Conservation (phyloP, 352 stramenopile species). For the Elongisporangium senticosum region DNA sequence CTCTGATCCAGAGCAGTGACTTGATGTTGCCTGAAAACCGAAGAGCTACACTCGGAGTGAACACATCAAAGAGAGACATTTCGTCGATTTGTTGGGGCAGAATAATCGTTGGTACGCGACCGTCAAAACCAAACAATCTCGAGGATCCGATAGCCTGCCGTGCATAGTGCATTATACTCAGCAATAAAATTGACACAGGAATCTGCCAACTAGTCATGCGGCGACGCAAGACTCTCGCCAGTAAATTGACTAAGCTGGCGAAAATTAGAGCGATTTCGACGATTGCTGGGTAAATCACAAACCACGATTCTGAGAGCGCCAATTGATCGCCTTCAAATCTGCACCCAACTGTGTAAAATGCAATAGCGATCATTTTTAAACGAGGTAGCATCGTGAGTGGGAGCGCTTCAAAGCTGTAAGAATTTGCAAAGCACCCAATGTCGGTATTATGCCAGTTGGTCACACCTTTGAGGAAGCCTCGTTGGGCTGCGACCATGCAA, state of each 20-base stretch:
- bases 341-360: background rate
- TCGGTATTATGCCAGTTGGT: slow-evolving; percentile 1
- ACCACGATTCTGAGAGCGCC: slow-evolving; percentile 1
- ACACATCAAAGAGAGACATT: slow-evolving; percentile 10
- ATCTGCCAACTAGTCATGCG: slow-evolving; percentile 14
- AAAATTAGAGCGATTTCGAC: slow-evolving; percentile 15
- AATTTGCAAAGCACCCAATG: background rate
- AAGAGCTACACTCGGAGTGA: slow-evolving; percentile 9
- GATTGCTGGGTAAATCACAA: slow-evolving; percentile 16
- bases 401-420: background rate
- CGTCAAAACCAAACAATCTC: slow-evolving; percentile 13
- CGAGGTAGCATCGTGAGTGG: background rate
- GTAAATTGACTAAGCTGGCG: slow-evolving; percentile 14
- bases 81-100: slow-evolving; percentile 3
- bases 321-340: slow-evolving; percentile 3
- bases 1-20: slow-evolving; percentile 15
- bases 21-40: slow-evolving; percentile 14
- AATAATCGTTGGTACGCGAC: slow-evolving; percentile 9
- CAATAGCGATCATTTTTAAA: background rate
- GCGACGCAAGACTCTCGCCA: slow-evolving; percentile 9
- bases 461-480: background rate
- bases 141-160: slow-evolving; percentile 4
- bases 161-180: slow-evolving; percentile 15
- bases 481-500: background rate
- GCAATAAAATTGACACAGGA: slow-evolving; percentile 8